A percentile compares a stretch with the other conserved stretches of the same genome.
These are phyloP conservation scores for Pichia sp. DNA, from an alignment of 1,139 yeast genomes.

Conservation along the genomic window DNA sequence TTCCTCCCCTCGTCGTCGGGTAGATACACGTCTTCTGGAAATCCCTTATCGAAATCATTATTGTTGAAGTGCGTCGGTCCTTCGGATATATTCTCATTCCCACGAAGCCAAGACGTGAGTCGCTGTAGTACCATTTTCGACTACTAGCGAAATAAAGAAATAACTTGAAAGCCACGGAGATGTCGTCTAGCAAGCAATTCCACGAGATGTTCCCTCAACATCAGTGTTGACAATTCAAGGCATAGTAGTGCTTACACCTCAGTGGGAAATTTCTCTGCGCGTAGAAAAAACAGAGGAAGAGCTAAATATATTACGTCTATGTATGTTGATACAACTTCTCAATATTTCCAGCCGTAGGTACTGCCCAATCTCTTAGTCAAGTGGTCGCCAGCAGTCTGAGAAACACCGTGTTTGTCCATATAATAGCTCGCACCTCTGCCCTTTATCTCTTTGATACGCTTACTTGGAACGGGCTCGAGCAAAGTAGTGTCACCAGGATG, in stretches of 20 bases:
- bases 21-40: conserved; percentile 5
- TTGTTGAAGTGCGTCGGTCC: neutral
- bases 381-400: conserved; percentile 66
- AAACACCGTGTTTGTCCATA: conserved; percentile 33
- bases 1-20: conserved; percentile 5
- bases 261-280: too few relatives aligned
- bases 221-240: too few relatives aligned
- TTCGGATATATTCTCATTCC: neutral
- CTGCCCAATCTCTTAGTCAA: conserved; percentile 59
- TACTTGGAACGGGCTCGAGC: conserved; percentile 69
- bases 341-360: conserved; percentile 45
- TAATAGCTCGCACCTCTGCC: conserved; percentile 46
- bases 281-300: too few relatives aligned
- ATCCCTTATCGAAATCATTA: neutral
- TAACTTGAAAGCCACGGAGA: too few relatives aligned
- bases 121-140: neutral
- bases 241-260: too few relatives aligned
- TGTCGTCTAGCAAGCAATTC: too few relatives aligned
- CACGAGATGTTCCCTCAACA: too few relatives aligned
- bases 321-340: neutral
- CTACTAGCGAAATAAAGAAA: too few relatives aligned
- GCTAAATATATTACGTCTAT: too few relatives aligned
- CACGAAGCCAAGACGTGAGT: neutral
- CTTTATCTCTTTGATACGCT: conserved; percentile 39
- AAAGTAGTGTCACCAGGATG: conserved; percentile 70